These are phyloP conservation scores for Saccharomycopsis selenospora DNA, from an alignment of 805 yeast species.

Conservation along the genomic window DNA sequence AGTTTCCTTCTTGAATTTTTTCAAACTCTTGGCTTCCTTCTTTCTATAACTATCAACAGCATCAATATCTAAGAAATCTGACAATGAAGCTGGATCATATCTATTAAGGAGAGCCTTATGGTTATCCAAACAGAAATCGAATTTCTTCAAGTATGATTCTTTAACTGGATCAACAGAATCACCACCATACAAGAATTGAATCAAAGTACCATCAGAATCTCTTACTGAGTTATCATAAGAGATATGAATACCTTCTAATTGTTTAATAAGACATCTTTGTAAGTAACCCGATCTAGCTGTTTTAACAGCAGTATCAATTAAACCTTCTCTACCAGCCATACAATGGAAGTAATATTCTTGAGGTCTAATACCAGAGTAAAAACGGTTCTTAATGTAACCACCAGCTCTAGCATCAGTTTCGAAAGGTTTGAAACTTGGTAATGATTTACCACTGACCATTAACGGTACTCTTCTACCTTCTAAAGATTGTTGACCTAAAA, in stretches of 20 bases:
- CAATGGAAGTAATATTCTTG: constrained; percentile 99
- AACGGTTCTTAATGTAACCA: constrained; percentile 94
- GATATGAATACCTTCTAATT: constrained; percentile 92
- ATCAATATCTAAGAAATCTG: constrained; percentile 74
- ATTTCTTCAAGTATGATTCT: constrained; percentile 90
- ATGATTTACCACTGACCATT: constrained; percentile 96
- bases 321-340: constrained; percentile 99
- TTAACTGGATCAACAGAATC: constrained; percentile 92
- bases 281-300: constrained; percentile 97
- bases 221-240: constrained; percentile 93
- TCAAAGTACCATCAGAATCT: constrained; percentile 87
- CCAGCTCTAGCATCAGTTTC: constrained; percentile 98
- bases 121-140: constrained; percentile 87
- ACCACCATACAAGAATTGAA: constrained; percentile 97
- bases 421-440: constrained; percentile 92
- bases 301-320: constrained; percentile 98
- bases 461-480: constrained; percentile 99
- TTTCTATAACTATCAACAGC: constrained; percentile 74
- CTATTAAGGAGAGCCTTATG: constrained; percentile 78
- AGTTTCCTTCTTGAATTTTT: constrained; percentile 24
- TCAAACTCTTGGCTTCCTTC: constrained; percentile 66
- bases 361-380: constrained; percentile 95
- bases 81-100: constrained; percentile 73
- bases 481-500: constrained; percentile 96
- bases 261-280: constrained; percentile 97